A percentile compares a stretch with the other conserved stretches of the same genome.
These are phyloP conservation scores for Aethionema arabicum DNA, from an alignment of 345 rosid species.

Conservation along the genomic window DNA sequence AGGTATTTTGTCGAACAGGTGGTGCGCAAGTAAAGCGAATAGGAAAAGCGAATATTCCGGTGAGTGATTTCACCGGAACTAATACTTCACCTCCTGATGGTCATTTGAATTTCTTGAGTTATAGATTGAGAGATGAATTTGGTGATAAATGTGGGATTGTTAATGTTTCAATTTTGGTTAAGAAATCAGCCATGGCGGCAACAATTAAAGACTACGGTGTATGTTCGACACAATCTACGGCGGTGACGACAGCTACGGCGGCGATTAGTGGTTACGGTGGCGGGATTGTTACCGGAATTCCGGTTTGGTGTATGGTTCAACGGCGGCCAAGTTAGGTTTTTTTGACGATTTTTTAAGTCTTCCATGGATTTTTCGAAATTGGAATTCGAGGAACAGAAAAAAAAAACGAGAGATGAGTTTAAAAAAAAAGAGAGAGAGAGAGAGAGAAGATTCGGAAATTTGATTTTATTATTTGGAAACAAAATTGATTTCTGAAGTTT, in stretches of 20 bases:
- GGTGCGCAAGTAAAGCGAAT: conserved; percentile 32
- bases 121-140: conserved; percentile 50
- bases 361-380: conserved; percentile 12
- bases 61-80: conserved; percentile 53
- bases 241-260: conserved; percentile 9
- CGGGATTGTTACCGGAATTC: conserved; percentile 34
- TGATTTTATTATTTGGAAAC: too few relatives aligned
- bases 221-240: conserved; percentile 21
- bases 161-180: conserved; percentile 55
- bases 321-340: conserved; percentile 7
- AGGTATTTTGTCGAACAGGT: conserved; percentile 47
- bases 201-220: not conserved
- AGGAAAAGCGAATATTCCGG: conserved; percentile 50
- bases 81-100: conserved; percentile 39
- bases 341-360: not conserved
- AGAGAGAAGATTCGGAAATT: too few relatives aligned
- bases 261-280: conserved; percentile 24
- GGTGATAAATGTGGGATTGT: conserved; percentile 62
- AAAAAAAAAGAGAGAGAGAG: too few relatives aligned
- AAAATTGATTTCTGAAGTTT: too few relatives aligned
- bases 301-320: conserved; percentile 19
- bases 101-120: conserved; percentile 62
- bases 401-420: not conserved
- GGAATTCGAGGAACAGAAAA: conserved; percentile 11
- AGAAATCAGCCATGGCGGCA: not conserved